phyloP scores from a whole-genome alignment of 129 eudicot species.

The Flaveria brownii region DNA sequence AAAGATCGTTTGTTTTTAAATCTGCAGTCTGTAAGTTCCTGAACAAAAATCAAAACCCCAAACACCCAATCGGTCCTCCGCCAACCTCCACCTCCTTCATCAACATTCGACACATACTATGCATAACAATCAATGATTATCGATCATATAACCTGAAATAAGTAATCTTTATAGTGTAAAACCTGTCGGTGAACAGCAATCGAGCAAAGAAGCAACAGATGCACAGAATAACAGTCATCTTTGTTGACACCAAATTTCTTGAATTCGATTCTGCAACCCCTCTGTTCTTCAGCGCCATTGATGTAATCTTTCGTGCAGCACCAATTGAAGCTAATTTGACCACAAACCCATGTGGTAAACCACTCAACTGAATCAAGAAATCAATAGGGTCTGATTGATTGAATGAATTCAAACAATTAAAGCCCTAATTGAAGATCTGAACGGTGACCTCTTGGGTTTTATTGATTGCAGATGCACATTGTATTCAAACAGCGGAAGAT shows the following conservation, averaged over 20 bases:
- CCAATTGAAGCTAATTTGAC: slow-evolving; percentile 20
- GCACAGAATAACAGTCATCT: slow-evolving; percentile 58
- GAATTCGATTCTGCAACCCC: slow-evolving; percentile 48
- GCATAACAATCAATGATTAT: not conserved
- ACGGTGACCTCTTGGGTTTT: not conserved
- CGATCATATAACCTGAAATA: not conserved
- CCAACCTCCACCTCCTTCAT: not conserved
- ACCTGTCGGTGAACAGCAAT: slow-evolving; percentile 96
- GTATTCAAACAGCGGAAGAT: slow-evolving; percentile 4
- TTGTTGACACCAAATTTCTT: slow-evolving; percentile 58
- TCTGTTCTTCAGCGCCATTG: slow-evolving; percentile 76
- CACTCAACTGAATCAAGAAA: slow-evolving; percentile 21
- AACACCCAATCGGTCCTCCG: no score
- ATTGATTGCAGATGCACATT: not conserved
- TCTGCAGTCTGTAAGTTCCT: no score
- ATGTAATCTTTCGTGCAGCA: slow-evolving; percentile 5
- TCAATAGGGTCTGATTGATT: not conserved
- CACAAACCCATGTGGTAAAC: slow-evolving; percentile 19
- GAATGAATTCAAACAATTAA: not conserved
- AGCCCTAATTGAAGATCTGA: slow-evolving; percentile 3
- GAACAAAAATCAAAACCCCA: no score
- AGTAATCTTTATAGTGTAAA: slow-evolving; percentile 6
- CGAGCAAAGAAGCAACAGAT: slow-evolving; percentile 80
- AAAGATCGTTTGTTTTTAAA: no score
- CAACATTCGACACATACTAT: not conserved